A percentile compares a stretch with the other conserved stretches of the same genome.
These are phyloP conservation scores for Cercophora samala DNA, from an alignment of 495 filamentous ascomycete genomes.

Conservation along the genomic window DNA sequence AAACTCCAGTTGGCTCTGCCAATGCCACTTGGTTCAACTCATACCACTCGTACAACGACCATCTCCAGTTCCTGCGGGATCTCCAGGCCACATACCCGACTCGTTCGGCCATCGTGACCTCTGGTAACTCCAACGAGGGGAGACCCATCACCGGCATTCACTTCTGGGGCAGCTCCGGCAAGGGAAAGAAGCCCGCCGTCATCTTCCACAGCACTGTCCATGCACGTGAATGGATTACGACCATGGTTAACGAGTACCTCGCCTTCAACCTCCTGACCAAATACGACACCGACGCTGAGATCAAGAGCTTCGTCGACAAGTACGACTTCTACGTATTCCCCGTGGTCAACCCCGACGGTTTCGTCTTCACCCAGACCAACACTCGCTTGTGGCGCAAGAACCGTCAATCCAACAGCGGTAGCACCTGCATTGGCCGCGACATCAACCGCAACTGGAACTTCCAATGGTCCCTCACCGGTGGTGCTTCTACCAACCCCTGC, in stretches of 20 bases:
- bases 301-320: constrained; percentile 50
- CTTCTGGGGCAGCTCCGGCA: constrained; percentile 52
- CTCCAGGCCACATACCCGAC: constrained; percentile 44
- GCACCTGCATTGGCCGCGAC: constrained; percentile 54
- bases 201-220: constrained; percentile 61
- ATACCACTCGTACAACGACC: constrained; percentile 54
- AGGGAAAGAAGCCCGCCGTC: constrained; percentile 52
- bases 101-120: constrained; percentile 50
- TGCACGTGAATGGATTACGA: constrained; percentile 64
- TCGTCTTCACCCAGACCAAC: constrained; percentile 57
- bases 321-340: constrained; percentile 65
- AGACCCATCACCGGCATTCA: constrained; percentile 57
- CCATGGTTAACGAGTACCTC: constrained; percentile 56
- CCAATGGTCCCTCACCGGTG: constrained; percentile 48
- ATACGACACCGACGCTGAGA: constrained; percentile 42
- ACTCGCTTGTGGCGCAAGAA: constrained; percentile 64
- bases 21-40: constrained; percentile 51
- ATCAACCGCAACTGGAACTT: constrained; percentile 62
- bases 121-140: constrained; percentile 52
- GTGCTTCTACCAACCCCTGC: constrained; percentile 51
- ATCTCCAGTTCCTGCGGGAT: constrained; percentile 49
- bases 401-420: constrained; percentile 44
- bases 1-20: constrained; percentile 16
- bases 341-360: constrained; percentile 62
- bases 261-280: constrained; percentile 50